Percentiles rank a stretch among this genome's conserved stretches.
phyloP scores from a whole-genome alignment of 1,284 basidiomycete genomes.

The Rugosomyces carneus region DNA sequence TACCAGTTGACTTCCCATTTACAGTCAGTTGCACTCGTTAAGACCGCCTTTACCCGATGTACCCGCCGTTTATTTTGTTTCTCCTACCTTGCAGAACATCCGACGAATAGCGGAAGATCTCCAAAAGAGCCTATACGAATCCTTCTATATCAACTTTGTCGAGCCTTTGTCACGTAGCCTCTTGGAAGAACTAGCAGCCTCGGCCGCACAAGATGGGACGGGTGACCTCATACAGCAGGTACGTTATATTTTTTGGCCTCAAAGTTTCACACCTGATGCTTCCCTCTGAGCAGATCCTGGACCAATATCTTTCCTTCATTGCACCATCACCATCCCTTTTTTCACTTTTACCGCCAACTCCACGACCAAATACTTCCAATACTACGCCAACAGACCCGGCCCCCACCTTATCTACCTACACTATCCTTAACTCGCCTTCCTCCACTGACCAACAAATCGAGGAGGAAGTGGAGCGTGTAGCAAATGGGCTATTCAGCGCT shows the following conservation, averaged over 20 bases:
- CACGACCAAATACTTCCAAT: conserved; percentile 26
- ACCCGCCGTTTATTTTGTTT: conserved; percentile 95
- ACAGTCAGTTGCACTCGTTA: conserved; percentile 85
- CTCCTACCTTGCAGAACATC: conserved; percentile 85
- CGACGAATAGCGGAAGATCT: conserved; percentile 87
- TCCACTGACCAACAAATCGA: conserved; percentile 91
- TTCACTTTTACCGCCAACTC: conserved; percentile 68
- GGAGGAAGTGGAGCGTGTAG: conserved; percentile 88
- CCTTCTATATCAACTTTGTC: conserved; percentile 94
- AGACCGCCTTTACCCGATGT: conserved; percentile 92
- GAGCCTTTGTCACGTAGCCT: conserved; percentile 84
- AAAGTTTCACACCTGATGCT: conserved; percentile 3
- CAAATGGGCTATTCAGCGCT: conserved; percentile 88
- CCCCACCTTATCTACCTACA: conserved; percentile 53
- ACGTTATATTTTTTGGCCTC: conserved; percentile 15
- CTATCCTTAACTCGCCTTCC: conserved; percentile 88
- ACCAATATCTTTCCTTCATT: conserved; percentile 97
- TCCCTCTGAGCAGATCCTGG: conserved; percentile 58
- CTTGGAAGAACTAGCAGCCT: conserved; percentile 89
- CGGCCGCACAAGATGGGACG: conserved; percentile 81
- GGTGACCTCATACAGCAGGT: conserved; percentile 81
- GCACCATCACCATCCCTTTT: conserved; percentile 93
- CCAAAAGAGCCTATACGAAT: conserved; percentile 84
- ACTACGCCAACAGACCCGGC: conserved; percentile 29
- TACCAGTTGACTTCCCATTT: conserved; percentile 3